Base-by-base conservation (phyloP, 2,329 filamentous ascomycete genomes). In the Botryosphaeria agaves region DNA sequence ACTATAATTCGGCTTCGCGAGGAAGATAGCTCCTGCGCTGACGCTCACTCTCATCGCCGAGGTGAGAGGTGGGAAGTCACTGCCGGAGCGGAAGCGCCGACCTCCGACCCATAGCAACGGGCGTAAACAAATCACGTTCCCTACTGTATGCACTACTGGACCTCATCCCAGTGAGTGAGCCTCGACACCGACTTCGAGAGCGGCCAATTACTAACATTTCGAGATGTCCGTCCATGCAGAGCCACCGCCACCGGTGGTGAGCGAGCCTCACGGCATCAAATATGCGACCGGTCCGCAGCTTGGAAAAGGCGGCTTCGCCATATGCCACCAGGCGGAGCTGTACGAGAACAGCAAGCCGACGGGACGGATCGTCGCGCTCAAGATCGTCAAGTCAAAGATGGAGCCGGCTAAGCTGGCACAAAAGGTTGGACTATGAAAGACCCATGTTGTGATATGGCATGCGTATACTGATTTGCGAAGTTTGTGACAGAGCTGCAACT, bases 401-500 rank as follows among this genome's bases (percentile, higher is more conserved):
- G 61, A 64, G 45, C 76, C 77, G 5, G 59, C 70, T 35, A 85
- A 84, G 53, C 77, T 85, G 66, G 77, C 81, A 48, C 79, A 85
- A 53, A 85, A 85, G 72, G 79, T 82, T 36, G 30, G 14, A 17
- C 18, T 31, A 14, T 28, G 7, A 19, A 14, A 18, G n/a, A 18
- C 12, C 24, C 14, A 26, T 14, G 16, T n/a, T 6, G 17, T 9
- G n/a, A n/a, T n/a, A 14, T 16, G 12, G 20, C 7, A 8, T 18
- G 14, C 14, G 12, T 11, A 9, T 28, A 3, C 3, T 27, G 3
- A 14, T 26, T 18, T 11, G 33, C 25, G 35, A 40, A 76, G 71
- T 78, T 78, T 51, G 69, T 74, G 33, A 76, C 72, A 2, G 89
- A 98, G 54, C 70, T 98, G 5, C 87, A 95, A 55, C 94, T 98